A percentile compares a stretch with the other conserved stretches of the same genome.
phyloP scores from a whole-genome alignment of 495 filamentous ascomycete genomes.

The Paragyromitra xinjiangensis region DNA sequence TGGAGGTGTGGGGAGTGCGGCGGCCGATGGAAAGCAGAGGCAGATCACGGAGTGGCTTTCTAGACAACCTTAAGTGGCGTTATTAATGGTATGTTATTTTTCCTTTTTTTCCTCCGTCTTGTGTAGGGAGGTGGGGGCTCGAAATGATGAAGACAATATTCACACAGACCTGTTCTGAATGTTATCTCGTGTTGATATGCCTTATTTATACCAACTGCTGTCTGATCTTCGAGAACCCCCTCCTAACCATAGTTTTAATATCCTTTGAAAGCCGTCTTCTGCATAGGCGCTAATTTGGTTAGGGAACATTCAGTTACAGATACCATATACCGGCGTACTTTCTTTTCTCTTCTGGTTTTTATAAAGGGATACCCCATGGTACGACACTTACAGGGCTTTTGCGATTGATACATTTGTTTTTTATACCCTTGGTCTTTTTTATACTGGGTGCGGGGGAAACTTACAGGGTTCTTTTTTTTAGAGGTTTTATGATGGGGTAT shows the following conservation, averaged over 20 bases:
- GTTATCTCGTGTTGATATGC: conserved; percentile 64
- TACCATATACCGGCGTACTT: neutral
- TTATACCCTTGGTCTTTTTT: neutral
- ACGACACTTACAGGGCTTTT: neutral
- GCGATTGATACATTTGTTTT: neutral
- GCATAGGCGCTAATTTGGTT: neutral
- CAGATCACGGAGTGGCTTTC: conserved; percentile 81
- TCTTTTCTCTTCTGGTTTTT: neutral
- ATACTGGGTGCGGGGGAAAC: neutral
- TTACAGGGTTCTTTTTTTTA: neutral
- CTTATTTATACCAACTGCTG: conserved; percentile 77
- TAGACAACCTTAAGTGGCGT: conserved; percentile 63
- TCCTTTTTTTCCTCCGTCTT: conserved; percentile 57
- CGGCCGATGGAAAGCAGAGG: conserved; percentile 73
- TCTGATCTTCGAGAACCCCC: conserved; percentile 65
- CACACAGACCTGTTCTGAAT: conserved; percentile 84
- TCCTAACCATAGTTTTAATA: neutral
- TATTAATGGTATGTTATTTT: conserved; percentile 37
- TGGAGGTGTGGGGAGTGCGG: conserved; percentile 78
- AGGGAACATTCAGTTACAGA: neutral
- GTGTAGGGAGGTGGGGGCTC: conserved; percentile 22
- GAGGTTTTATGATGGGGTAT: too few relatives aligned
- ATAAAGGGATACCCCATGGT: neutral
- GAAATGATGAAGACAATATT: conserved; percentile 64
- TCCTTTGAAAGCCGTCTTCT: neutral